Conservation (phyloP, 2,329 filamentous ascomycete genomes). For the Phyllosticta capitalensis region DNA sequence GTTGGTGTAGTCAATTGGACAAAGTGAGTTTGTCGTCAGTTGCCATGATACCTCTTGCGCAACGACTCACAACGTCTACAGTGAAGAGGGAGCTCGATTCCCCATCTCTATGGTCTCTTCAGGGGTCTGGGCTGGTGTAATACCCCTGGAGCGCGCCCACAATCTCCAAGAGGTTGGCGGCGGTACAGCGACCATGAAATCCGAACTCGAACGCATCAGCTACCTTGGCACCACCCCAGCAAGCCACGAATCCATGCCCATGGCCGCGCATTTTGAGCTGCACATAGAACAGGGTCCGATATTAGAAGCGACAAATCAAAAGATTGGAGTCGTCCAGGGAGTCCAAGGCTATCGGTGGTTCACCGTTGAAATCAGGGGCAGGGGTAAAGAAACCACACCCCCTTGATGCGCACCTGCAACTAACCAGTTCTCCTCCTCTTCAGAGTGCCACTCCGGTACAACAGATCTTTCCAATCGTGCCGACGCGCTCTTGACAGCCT, state of each 20-base stretch:
- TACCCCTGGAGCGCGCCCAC: constrained; percentile 54
- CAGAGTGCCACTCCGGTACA: constrained; percentile 64
- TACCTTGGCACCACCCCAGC: constrained; percentile 54
- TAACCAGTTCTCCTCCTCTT: not conserved
- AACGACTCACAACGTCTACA: constrained; percentile 20
- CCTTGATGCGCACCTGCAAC: not conserved
- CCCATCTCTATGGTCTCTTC: constrained; percentile 65
- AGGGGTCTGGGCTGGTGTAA: constrained; percentile 65
- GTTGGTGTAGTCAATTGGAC: constrained; percentile 74
- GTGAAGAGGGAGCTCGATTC: constrained; percentile 74
- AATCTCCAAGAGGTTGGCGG: constrained; percentile 53
- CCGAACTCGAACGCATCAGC: constrained; percentile 61
- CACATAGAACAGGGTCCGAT: constrained; percentile 80
- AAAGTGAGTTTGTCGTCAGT: constrained; percentile 39
- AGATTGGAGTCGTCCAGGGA: constrained; percentile 61
- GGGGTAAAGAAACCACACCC: constrained; percentile 15
- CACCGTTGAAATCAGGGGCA: constrained; percentile 54
- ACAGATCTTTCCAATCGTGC: constrained; percentile 57
- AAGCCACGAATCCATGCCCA: constrained; percentile 50
- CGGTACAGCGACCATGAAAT: constrained; percentile 52
- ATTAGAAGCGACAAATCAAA: constrained; percentile 53
- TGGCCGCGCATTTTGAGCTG: constrained; percentile 72
- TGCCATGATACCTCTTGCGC: not conserved
- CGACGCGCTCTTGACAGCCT: constrained; percentile 59
- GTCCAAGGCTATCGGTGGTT: constrained; percentile 71